Evolutionary conservation across 306 rosid species (phyloP).

Genomic region (Arachis stenosperma): DNA sequence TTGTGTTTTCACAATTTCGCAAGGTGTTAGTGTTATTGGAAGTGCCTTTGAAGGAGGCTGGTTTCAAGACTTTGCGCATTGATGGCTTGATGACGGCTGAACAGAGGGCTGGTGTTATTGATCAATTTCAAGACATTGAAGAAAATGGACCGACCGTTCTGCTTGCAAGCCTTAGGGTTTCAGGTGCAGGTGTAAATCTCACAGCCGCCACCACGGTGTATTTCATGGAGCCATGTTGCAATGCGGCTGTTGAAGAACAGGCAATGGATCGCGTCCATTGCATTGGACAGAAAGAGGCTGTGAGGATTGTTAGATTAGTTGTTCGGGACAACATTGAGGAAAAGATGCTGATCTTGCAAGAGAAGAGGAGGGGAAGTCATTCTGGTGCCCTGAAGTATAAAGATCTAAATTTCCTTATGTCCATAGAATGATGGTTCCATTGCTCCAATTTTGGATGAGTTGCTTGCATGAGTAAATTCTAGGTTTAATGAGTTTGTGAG

Average conservation of each 20-base stretch:
- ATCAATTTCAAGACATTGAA: slow-evolving; percentile 51
- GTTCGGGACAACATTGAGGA: slow-evolving; percentile 71
- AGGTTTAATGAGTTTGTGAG: no score
- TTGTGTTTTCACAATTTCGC: slow-evolving; percentile 79
- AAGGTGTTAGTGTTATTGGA: slow-evolving; percentile 68
- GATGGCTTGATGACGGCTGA: slow-evolving; percentile 79
- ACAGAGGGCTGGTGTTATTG: slow-evolving; percentile 59
- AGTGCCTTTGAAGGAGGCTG: slow-evolving; percentile 64
- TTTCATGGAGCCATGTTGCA: slow-evolving; percentile 95
- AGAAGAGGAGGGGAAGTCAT: slow-evolving; percentile 53
- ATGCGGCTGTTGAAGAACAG: slow-evolving; percentile 82
- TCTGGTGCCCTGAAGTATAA: neutral
- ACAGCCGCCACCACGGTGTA: slow-evolving; percentile 78
- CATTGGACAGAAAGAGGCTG: slow-evolving; percentile 77
- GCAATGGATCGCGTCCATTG: slow-evolving; percentile 89
- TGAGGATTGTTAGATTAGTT: slow-evolving; percentile 72
- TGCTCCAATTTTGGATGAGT: no score
- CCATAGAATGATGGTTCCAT: no score
- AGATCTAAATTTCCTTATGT: slow-evolving; percentile 62
- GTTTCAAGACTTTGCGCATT: slow-evolving; percentile 69
- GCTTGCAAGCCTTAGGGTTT: slow-evolving; percentile 81
- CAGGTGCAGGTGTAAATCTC: slow-evolving; percentile 79
- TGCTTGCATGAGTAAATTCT: no score
- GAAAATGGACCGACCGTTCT: slow-evolving; percentile 52
- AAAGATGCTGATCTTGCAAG: slow-evolving; percentile 62